These are phyloP conservation scores for Aspergillus ostianus DNA, from an alignment of 495 filamentous ascomycete genomes.

Conservation along the genomic window DNA sequence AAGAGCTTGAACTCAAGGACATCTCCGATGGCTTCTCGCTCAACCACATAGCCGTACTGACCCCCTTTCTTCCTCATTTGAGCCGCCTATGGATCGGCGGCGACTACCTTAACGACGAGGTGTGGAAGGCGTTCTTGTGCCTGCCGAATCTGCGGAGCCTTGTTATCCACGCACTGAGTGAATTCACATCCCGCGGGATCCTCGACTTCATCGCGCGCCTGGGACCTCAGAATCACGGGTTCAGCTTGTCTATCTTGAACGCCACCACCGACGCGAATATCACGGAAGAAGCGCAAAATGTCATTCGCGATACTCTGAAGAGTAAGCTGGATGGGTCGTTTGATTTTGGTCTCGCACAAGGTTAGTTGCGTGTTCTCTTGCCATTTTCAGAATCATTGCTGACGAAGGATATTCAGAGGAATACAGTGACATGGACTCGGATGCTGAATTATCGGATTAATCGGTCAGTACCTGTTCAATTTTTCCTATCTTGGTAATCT, in stretches of 20 bases:
- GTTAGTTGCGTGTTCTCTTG: conserved; percentile 8
- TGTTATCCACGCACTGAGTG: conserved; percentile 44
- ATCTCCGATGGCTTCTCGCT: conserved; percentile 55
- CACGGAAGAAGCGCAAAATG: conserved; percentile 29
- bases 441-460: conserved; percentile 29
- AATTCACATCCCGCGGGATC: conserved; percentile 46
- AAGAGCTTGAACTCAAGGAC: conserved; percentile 49
- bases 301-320: conserved; percentile 36
- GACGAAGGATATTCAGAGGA: conserved; percentile 16
- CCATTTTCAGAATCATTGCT: neutral
- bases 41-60: conserved; percentile 49
- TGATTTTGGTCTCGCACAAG: conserved; percentile 37
- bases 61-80: conserved; percentile 47
- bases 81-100: conserved; percentile 56
- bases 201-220: conserved; percentile 46
- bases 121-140: conserved; percentile 43
- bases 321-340: conserved; percentile 40
- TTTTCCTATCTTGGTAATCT: neutral
- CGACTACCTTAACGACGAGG: conserved; percentile 51
- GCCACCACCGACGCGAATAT: conserved; percentile 31
- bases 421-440: conserved; percentile 30
- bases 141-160: conserved; percentile 44
- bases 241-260: conserved; percentile 40
- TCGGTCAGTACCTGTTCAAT: neutral
- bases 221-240: conserved; percentile 30